Evolutionary conservation across 441 rosid genomes (phyloP), one percentile per base, ranked within the genome.

Genomic region (Isatis lusitanica): DNA sequence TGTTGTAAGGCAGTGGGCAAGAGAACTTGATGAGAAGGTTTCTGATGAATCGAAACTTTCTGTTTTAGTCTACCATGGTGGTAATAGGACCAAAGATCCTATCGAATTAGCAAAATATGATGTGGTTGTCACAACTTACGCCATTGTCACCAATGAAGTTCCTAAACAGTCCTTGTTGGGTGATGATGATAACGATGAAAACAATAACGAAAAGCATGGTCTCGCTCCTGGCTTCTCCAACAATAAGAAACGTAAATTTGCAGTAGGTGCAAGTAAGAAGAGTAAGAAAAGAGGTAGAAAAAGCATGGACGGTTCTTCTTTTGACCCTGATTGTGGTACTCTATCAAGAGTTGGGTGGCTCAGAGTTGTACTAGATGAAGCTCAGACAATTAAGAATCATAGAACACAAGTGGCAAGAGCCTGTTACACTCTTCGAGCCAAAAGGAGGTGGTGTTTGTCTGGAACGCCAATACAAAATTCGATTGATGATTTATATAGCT

Each of bases 401-500:
- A 80, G 95, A 78, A 95, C 99, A 38, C 99, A 87, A 83, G 90
- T 95, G 60, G 96, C 99, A 73, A 86, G 92, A 80, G 96, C 99
- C 53, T 92, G 97, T 81, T 90, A 90, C 77, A 84, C 86, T 75
- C 97, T 95, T 74, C 92, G 92, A 77, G 98, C 99, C 76, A 95
- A 89, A 78, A 83, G 83, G 74, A 90, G 99, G 76, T 95, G 99
- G 99, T 95, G 99, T 85, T 83, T 95, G 73, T 95, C 99, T 72
- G 99, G 99, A 76, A 95, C 99, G 61, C 99, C 99, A 17, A 92
- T 95, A 74, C 99, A 95, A 74, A 95, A 95, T 83, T 13, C 95
- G 58, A 82, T 95, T 50, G 96, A 92, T 75, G 99, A 95, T 85
- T 73, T 95, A 63, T 95, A 84, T 68, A 95, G 99, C 85, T 95